Percentiles rank a stretch among this genome's conserved stretches.
Conservation (phyloP, 148 eudicot species). For the Rhododendron williamsianum region DNA sequence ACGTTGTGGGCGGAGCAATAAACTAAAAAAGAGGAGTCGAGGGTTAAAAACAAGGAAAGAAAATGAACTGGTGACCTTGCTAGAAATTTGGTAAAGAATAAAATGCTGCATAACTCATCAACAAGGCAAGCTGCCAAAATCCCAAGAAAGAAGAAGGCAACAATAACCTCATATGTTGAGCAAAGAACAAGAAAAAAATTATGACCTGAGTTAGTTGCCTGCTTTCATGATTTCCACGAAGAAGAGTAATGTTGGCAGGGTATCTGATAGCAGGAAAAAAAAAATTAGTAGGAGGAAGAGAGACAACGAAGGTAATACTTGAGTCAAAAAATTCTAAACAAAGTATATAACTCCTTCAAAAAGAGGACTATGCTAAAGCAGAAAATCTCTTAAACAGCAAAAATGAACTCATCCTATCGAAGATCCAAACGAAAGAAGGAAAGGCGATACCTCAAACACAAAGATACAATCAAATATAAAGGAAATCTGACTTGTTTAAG, state of each 20-base stretch:
- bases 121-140: neutral
- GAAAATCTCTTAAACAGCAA: neutral
- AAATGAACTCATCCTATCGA: neutral
- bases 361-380: neutral
- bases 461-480: slow-evolving; percentile 4
- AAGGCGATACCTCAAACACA: neutral
- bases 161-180: neutral
- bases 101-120: neutral
- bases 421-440: neutral
- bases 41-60: neutral
- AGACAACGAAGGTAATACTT: neutral
- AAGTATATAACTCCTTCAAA: neutral
- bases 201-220: slow-evolving; percentile 93
- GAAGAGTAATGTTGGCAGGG: slow-evolving; percentile 92
- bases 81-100: neutral
- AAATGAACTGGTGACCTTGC: neutral
- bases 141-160: neutral
- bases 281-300: neutral
- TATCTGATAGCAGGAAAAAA: slow-evolving; percentile 45
- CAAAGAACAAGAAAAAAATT: neutral
- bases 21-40: neutral
- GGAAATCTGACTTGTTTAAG: neutral
- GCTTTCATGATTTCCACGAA: slow-evolving; percentile 99
- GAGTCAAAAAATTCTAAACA: neutral
- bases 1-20: neutral